phyloP scores from a whole-genome alignment of 1,284 basidiomycete genomes.

The Xerocomus tenax region DNA sequence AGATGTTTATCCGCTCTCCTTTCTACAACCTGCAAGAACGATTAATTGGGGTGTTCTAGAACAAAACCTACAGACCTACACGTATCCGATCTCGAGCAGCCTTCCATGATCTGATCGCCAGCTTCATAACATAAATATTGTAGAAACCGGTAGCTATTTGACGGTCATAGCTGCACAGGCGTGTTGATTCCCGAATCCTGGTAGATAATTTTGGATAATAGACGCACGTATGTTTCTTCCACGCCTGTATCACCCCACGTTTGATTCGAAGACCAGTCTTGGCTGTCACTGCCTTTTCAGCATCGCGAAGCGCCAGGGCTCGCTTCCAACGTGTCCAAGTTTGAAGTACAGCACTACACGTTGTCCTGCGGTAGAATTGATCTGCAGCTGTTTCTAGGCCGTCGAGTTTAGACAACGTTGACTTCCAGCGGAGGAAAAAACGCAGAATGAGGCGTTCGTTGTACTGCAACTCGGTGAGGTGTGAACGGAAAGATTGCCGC shows the following conservation, averaged over 20 bases:
- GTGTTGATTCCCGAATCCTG: slow-evolving; percentile 9
- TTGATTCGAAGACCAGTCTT: slow-evolving; percentile 42
- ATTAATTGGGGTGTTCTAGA: slow-evolving; percentile 10
- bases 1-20: slow-evolving; percentile 50
- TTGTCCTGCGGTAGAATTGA: slow-evolving; percentile 33
- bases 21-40: slow-evolving; percentile 38
- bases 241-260: slow-evolving; percentile 40
- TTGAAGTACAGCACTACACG: slow-evolving; percentile 32
- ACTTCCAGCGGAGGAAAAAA: slow-evolving; percentile 47
- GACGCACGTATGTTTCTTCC: slow-evolving; percentile 52
- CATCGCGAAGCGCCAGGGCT: slow-evolving; percentile 36
- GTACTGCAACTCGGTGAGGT: slow-evolving; percentile 44
- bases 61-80: slow-evolving; percentile 33
- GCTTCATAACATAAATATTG: slow-evolving; percentile 39
- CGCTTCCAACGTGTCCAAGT: slow-evolving; percentile 52
- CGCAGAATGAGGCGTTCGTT: slow-evolving; percentile 36
- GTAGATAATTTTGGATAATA: slow-evolving; percentile 1
- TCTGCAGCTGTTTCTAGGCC: slow-evolving; percentile 43
- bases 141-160: slow-evolving; percentile 40
- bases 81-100: slow-evolving; percentile 40
- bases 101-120: slow-evolving; percentile 49
- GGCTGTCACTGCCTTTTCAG: slow-evolving; percentile 39
- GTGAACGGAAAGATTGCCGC: slow-evolving; percentile 47
- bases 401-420: slow-evolving; percentile 34
- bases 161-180: slow-evolving; percentile 35